Evolutionary conservation across 108 stramenopile genomes (phyloP), one percentile per base, ranked within the genome.

Genomic region (Stephanodiscus triporus): DNA sequence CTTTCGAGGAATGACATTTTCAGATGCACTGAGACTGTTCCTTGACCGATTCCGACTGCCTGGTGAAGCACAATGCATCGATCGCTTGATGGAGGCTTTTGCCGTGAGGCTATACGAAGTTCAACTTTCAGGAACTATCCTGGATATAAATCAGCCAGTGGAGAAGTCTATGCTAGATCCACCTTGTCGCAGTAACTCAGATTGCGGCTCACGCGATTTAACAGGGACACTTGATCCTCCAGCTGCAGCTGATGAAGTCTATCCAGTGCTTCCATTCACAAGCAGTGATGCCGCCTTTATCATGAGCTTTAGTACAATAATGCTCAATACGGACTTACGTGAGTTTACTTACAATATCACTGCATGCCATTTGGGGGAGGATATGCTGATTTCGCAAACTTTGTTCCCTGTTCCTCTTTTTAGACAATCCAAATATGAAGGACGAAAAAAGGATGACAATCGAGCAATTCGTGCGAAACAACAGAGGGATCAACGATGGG

Each of bases 61-160:
- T 17, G 97, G 97, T 17, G 97, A 99, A 85, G 97, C 97, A 9
- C 98, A 99, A 79, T 94, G 93, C 70, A 98, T 99, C 59, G 97
- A 98, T 78, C 80, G 97, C 51, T 73, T 99, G 50, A 97, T 99
- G 97, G 97, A 98, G 63, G 90, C 92, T 9, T 97, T 99, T 68
- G 89, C 96, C 6, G 76, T 83, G 38, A 81, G 91, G 73, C 79
- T 88, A 24, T 96, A 87, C 75, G 71, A 77, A 26, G 86, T 84
- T 19, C 87, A 89, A 66, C 82, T 29, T 34, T 55, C 16, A 19
- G 50, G 11, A 24, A 19, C 26, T 29, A 16, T 27, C n/a, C 14
- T 2, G 11, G 67, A 61, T 42, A 19, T 67, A 22, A 53, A 78
- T 54, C 76, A 77, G 30, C 26, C 60, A 60, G 72, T 66, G 22